These are phyloP conservation scores for Teratosphaeria pseudoeucalypti DNA, from an alignment of 2,329 filamentous ascomycete species.

Conservation along the genomic window DNA sequence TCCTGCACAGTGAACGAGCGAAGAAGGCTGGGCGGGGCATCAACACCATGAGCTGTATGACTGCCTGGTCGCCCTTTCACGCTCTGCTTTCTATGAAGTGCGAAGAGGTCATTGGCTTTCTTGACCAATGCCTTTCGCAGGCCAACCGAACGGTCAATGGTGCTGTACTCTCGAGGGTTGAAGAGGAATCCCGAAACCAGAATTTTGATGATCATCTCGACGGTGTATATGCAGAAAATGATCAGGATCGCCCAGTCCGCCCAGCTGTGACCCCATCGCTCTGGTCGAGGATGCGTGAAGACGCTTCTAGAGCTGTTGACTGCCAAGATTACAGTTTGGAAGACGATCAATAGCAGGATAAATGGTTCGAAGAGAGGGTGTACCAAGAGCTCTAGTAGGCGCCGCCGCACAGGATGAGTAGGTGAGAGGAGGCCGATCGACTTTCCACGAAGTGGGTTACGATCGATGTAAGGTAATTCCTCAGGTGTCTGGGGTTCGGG, in stretches of 20 bases:
- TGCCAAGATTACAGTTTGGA: slow-evolving; percentile 80
- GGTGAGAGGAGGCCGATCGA: slow-evolving; percentile 76
- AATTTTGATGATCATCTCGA: slow-evolving; percentile 72
- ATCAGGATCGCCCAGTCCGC: slow-evolving; percentile 74
- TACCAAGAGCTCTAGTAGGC: slow-evolving; percentile 73
- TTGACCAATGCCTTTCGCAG: slow-evolving; percentile 63
- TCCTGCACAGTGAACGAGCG: slow-evolving; percentile 29
- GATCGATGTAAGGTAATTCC: slow-evolving; percentile 19
- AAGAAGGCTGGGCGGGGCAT: slow-evolving; percentile 21
- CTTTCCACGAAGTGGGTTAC: slow-evolving; percentile 76
- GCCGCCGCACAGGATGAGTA: slow-evolving; percentile 61
- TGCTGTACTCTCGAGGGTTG: slow-evolving; percentile 86
- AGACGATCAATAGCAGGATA: slow-evolving; percentile 75
- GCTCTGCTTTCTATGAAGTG: slow-evolving; percentile 65
- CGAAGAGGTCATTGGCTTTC: slow-evolving; percentile 69
- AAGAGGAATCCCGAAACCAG: slow-evolving; percentile 89
- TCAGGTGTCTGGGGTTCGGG: slow-evolving; percentile 14
- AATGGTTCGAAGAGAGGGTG: slow-evolving; percentile 78
- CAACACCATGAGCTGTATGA: not conserved
- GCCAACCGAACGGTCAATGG: slow-evolving; percentile 68
- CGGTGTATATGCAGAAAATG: slow-evolving; percentile 80
- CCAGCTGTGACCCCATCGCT: slow-evolving; percentile 53
- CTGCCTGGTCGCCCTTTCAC: slow-evolving; percentile 34
- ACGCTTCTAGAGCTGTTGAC: slow-evolving; percentile 63
- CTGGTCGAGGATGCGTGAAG: slow-evolving; percentile 48